Base-by-base conservation (phyloP, 164 flowering plant genomes). In the Chimonanthus salicifolius region DNA sequence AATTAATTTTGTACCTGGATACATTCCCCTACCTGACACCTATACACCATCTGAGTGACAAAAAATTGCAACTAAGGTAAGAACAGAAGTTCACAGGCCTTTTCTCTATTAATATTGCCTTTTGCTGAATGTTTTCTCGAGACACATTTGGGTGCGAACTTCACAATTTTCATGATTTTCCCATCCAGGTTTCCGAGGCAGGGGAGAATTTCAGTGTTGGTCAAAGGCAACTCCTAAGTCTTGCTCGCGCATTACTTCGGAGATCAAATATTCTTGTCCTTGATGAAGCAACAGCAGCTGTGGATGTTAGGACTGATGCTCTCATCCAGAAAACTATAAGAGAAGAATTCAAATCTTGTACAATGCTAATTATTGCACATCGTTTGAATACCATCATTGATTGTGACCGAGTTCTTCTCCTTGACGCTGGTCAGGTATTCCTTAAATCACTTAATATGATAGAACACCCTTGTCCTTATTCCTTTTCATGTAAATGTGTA, bases 281-380 rank as follows among this genome's bases (percentile, higher is more conserved):
- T 77, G 99, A 96, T 86, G 99, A 96, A 83, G 99, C 99, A 81
- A 96, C 99, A 7, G 99, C 99, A 50, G 97, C 99, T 49, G 99
- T 96, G 75, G 99, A 96, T 88, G 97, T 96, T 75, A 86, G 97
- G 85, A 96, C 99, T 8, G 99, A 96, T 85, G 97, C 97, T 71
- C 93, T 96, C 63, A 96, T 96, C 50, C 99, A 96, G 81, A 92
- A 89, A 82, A 96, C 99, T 16, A 96, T 96, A 16, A 78, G 99
- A 64, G 99, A 94, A 77, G 99, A 96, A 76, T 96, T 96, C 68
- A 96, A 87, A 74, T 88, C 94, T 4, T 91, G 98, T 79, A 96
- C 99, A 47, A 94, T 96, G 98, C 91, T 96, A 64, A 87, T 96
- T 47, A 94, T 96, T 79, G 99, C 99, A 73, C 99, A 96, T 71